Evolutionary conservation across 805 yeast genomes (phyloP), one percentile per base, ranked within the genome.

Genomic region (Starmerella riodocensis): DNA sequence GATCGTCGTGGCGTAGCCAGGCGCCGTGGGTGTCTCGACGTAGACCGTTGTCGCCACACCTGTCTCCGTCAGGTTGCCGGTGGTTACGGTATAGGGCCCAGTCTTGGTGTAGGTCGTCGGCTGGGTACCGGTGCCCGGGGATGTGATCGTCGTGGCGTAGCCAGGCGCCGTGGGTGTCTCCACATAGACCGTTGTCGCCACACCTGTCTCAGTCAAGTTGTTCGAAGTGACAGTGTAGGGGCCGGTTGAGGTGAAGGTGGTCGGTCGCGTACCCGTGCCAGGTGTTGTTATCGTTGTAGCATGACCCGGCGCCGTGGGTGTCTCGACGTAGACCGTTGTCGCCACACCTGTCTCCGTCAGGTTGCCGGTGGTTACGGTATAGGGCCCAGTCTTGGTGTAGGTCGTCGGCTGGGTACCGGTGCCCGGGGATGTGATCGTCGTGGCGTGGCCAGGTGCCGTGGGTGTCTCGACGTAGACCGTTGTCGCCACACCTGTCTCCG

Each of bases 151-250:
- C 5, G 37, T 19, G 9, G 34, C 21, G 20, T 17, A 18, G 17
- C 20, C 39, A 4, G 39, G 39, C 11, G 21, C 8, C 8, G 41
- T 39, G 7, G 42, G 42, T 3, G 38, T 39, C 17, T 20, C 25
- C 5, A 31, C 14, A 4, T 13, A 4, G 11, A 34, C 29, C n/a
- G 38, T 19, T 13, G 39, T 25, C 12, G 11, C 35, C 17, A 22
- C n/a, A 4, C 39, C 22, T 6, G 17, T 27, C 6, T 13, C 24
- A 3, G 27, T 24, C 9, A 24, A 13, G 27, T 24, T 24, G 27
- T 13, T 13, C 27, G 27, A 24, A 13, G 27, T 24, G 27, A 24
- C 13, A 11, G 27, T 24, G 13, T 24, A 24, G 12, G 27, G 27
- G 13, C 27, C 27, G 13, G 27, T 24, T 24, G 27, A 11, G 27